phyloP scores from a whole-genome alignment of 108 stramenopile species.

The Schizochytrium sp. region DNA sequence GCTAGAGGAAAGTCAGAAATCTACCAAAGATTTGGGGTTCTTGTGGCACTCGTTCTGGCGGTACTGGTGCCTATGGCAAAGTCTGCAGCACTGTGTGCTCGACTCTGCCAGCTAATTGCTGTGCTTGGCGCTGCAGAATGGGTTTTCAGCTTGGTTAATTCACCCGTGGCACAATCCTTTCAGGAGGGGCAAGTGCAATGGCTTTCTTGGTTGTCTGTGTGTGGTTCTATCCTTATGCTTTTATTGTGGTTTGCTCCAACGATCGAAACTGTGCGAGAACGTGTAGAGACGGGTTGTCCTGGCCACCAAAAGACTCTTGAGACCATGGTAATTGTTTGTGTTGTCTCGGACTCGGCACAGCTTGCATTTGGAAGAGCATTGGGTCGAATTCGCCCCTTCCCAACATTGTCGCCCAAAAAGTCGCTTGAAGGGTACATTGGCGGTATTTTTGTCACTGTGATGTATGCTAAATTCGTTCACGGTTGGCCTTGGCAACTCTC shows the following conservation, averaged over 20 bases:
- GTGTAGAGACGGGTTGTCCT: not conserved
- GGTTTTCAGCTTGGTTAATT: not conserved
- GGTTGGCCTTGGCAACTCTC: not conserved
- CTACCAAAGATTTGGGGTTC: not conserved
- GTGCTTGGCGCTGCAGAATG: not conserved
- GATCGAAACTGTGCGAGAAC: not conserved
- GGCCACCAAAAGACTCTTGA: constrained; percentile 4
- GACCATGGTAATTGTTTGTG: not conserved
- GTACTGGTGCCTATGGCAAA: constrained; percentile 4
- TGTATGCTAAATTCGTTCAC: not conserved
- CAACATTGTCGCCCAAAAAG: constrained; percentile 21
- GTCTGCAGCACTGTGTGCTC: not conserved
- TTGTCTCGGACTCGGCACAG: constrained; percentile 52
- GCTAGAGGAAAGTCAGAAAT: not conserved
- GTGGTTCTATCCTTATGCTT: not conserved
- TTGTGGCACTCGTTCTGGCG: not conserved
- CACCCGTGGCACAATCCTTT: not conserved
- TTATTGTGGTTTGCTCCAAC: not conserved
- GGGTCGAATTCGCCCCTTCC: not conserved
- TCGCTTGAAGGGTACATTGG: constrained; percentile 32
- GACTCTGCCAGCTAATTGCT: not conserved
- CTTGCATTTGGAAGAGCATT: constrained; percentile 11
- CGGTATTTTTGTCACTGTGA: not conserved
- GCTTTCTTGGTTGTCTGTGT: not conserved
- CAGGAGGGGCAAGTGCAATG: not conserved